A percentile compares a stretch with the other conserved stretches of the same genome.
Evolutionary conservation across 495 filamentous ascomycete species (phyloP).

Genomic region (Trypethelium eluteriae): DNA sequence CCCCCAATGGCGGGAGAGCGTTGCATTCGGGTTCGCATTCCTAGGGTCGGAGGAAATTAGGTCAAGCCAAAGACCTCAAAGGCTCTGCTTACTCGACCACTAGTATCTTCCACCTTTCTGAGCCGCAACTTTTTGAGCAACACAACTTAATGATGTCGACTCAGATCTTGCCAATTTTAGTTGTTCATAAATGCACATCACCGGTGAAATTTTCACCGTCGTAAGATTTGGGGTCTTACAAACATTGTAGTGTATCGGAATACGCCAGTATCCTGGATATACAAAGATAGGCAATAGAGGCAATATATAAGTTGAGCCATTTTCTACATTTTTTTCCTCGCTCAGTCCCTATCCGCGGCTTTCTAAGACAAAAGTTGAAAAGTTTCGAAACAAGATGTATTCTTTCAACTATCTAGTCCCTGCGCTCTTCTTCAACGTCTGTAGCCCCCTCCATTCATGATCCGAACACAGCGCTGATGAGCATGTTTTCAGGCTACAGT

Average conservation of each 20-base stretch:
- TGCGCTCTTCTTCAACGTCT: slow-evolving; percentile 19
- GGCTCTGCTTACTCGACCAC: neutral
- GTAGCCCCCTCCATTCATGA: neutral
- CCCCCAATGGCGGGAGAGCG: neutral
- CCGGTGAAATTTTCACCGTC: neutral
- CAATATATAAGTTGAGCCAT: neutral
- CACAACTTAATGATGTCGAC: neutral
- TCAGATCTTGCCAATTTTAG: neutral
- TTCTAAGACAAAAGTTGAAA: no score
- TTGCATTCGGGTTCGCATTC: slow-evolving; percentile 3
- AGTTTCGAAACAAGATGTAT: neutral
- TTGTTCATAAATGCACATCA: neutral
- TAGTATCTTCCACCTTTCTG: neutral
- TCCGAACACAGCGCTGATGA: neutral
- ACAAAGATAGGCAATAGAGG: no score
- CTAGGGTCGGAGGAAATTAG: neutral
- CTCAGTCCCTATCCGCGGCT: neutral
- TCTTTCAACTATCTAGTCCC: slow-evolving; percentile 17
- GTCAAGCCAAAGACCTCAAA: neutral
- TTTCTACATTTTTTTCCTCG: neutral
- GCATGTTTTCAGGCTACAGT: neutral
- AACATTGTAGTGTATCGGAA: no score
- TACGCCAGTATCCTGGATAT: no score
- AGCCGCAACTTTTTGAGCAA: neutral
- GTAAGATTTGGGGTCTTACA: no score